Percentiles rank a stretch among this genome's conserved stretches.
These are phyloP conservation scores for Basidiobolus meristosporus DNA, from an alignment of 371 early-diverging fungal genomes.

Conservation along the genomic window DNA sequence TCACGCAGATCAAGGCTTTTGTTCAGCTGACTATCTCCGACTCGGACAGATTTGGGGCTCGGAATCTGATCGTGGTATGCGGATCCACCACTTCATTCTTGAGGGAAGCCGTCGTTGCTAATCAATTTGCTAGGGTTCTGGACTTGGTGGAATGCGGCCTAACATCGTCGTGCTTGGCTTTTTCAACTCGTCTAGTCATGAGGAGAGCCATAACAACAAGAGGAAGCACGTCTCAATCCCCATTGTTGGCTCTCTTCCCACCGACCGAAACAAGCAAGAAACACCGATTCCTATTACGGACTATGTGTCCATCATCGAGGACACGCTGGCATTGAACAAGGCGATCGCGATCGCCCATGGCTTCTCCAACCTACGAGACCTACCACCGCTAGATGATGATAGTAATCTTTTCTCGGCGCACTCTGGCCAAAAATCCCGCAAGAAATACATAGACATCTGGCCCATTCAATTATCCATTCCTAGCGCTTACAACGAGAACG, in stretches of 20 bases:
- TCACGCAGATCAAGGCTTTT: constrained; percentile 31
- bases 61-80: constrained; percentile 15
- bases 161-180: constrained; percentile 35
- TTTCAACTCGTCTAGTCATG: constrained; percentile 9
- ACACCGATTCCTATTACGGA: constrained; percentile 19
- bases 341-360: constrained; percentile 37
- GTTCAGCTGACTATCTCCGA: constrained; percentile 23
- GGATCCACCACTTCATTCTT: too few species aligned
- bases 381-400: constrained; percentile 1
- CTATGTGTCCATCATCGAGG: constrained; percentile 41
- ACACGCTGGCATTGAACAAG: constrained; percentile 29
- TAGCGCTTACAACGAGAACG: constrained; percentile 1
- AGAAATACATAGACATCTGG: constrained; percentile 34
- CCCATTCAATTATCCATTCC: constrained; percentile 19
- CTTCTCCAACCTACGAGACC: constrained; percentile 8
- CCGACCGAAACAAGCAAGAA: constrained; percentile 23
- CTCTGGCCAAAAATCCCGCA: constrained; percentile 1
- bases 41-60: constrained; percentile 18
- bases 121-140: constrained; percentile 11
- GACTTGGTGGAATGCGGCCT: constrained; percentile 43
- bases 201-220: constrained; percentile 1
- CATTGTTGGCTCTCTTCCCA: constrained; percentile 14
- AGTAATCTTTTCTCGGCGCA: neutral
- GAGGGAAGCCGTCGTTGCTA: too few species aligned
- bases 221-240: neutral